Percentiles rank a stretch among this genome's conserved stretches.
Conservation (phyloP, 495 filamentous ascomycete species). For the Penicillium cinerascens region DNA sequence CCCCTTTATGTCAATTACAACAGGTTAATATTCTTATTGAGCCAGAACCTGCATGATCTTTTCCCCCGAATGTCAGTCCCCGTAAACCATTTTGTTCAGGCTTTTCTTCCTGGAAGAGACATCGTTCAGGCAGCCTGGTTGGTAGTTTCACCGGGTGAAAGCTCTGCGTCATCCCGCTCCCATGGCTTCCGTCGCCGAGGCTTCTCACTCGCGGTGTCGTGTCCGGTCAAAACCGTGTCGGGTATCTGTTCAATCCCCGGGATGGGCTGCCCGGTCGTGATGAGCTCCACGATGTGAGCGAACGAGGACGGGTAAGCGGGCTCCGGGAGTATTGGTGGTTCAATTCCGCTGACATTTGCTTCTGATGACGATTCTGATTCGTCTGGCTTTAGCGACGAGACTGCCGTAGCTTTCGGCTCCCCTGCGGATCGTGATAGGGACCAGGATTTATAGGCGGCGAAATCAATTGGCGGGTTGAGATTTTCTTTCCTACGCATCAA, state of each 20-base stretch:
- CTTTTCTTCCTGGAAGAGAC: neutral
- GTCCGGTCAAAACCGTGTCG: constrained; percentile 67
- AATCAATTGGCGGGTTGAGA: constrained; percentile 35
- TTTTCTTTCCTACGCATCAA: constrained; percentile 36
- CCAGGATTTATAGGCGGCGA: constrained; percentile 43
- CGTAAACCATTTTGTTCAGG: neutral
- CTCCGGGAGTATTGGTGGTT: constrained; percentile 20
- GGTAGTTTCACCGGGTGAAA: constrained; percentile 5
- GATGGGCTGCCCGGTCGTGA: constrained; percentile 78
- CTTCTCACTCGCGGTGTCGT: constrained; percentile 50
- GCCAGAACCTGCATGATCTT: neutral
- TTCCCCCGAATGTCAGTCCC: neutral
- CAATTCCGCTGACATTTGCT: neutral
- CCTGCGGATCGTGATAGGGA: constrained; percentile 16
- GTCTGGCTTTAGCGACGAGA: neutral
- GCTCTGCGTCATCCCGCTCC: constrained; percentile 52
- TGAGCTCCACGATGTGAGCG: constrained; percentile 82
- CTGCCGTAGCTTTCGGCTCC: neutral
- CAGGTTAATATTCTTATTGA: constrained; percentile 5
- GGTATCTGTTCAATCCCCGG: constrained; percentile 90
- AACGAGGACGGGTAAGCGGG: constrained; percentile 82
- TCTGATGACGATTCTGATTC: neutral
- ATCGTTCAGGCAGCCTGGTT: constrained; percentile 2
- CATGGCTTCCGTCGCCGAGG: constrained; percentile 71
- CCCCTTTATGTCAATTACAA: constrained; percentile 2